phyloP scores from a whole-genome alignment of 116 monocot genomes.

The Trichopus zeylanicus region DNA sequence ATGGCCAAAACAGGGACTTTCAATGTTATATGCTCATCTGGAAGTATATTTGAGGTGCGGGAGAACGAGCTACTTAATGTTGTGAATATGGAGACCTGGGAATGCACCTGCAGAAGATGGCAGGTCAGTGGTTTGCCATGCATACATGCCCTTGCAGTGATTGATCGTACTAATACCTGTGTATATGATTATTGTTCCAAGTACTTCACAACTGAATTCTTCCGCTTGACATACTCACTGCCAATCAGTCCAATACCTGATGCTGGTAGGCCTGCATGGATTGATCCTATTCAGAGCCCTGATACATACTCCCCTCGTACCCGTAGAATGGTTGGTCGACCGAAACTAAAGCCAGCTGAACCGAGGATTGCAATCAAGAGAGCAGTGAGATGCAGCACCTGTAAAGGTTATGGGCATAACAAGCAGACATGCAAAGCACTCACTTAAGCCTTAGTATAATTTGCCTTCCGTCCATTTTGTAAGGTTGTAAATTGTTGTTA shows the following conservation, averaged over 20 bases:
- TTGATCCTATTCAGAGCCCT: conserved; percentile 2
- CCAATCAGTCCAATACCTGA: conserved; percentile 24
- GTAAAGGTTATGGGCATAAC: conserved; percentile 35
- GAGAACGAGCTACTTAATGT: conserved; percentile 24
- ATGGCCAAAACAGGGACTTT: conserved; percentile 14
- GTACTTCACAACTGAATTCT: conserved; percentile 25
- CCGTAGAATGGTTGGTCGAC: conserved; percentile 2
- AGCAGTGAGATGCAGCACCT: conserved; percentile 27
- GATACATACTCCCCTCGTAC: conserved; percentile 14
- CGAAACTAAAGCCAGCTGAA: background rate
- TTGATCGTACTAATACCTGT: conserved; percentile 17
- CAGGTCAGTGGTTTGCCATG: conserved; percentile 34
- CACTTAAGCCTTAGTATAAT: background rate
- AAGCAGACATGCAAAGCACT: conserved; percentile 26
- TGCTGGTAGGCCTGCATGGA: conserved; percentile 17
- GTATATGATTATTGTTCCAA: conserved; percentile 30
- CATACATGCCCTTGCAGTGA: conserved; percentile 28
- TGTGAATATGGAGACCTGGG: conserved; percentile 26
- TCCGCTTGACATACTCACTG: conserved; percentile 9
- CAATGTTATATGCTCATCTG: conserved; percentile 31
- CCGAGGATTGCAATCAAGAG: background rate
- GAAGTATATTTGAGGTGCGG: conserved; percentile 33
- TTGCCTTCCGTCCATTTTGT: background rate
- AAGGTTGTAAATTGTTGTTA: background rate
- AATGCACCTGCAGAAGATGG: conserved; percentile 38